A percentile compares a stretch with the other conserved stretches of the same genome.
These are phyloP conservation scores for Teratosphaeria nubilosa DNA, from an alignment of 2,329 filamentous ascomycete genomes.

Conservation along the genomic window DNA sequence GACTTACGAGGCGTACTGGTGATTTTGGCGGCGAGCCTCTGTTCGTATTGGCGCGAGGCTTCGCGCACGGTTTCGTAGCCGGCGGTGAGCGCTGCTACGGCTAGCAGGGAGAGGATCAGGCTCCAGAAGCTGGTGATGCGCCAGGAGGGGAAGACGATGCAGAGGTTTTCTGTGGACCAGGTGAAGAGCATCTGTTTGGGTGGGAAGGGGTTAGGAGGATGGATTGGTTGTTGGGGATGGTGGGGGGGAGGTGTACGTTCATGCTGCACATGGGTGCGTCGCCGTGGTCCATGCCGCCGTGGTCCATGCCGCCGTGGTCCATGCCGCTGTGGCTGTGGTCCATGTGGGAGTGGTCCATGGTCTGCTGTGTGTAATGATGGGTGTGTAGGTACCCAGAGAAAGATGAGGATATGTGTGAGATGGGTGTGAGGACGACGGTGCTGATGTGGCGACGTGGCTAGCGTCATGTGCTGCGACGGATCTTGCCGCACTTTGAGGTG, in stretches of 20 bases:
- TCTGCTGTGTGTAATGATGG: neutral
- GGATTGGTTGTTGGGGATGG: neutral
- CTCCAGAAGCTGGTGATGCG: slow-evolving; percentile 64
- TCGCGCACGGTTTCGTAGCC: slow-evolving; percentile 86
- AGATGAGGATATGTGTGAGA: neutral
- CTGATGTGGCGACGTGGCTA: neutral
- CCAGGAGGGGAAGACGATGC: slow-evolving; percentile 92
- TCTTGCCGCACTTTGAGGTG: neutral
- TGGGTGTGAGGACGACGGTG: neutral
- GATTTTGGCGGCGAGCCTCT: slow-evolving; percentile 38
- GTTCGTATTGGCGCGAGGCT: slow-evolving; percentile 66
- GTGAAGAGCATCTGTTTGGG: slow-evolving; percentile 83
- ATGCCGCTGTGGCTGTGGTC: slow-evolving; percentile 43
- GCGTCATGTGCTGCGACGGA: neutral
- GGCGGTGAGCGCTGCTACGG: slow-evolving; percentile 72
- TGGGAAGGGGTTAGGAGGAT: neutral
- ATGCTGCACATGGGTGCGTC: slow-evolving; percentile 62
- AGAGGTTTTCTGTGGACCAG: slow-evolving; percentile 87
- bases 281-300: slow-evolving; percentile 43
- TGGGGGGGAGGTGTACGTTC: slow-evolving; percentile 52
- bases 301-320: slow-evolving; percentile 46
- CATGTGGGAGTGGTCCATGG: slow-evolving; percentile 21
- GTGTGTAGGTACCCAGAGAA: neutral
- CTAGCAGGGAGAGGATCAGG: slow-evolving; percentile 72
- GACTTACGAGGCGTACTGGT: slow-evolving; percentile 23